Conservation (phyloP, 805 yeast genomes). For the Monosporozyma siamensis region DNA sequence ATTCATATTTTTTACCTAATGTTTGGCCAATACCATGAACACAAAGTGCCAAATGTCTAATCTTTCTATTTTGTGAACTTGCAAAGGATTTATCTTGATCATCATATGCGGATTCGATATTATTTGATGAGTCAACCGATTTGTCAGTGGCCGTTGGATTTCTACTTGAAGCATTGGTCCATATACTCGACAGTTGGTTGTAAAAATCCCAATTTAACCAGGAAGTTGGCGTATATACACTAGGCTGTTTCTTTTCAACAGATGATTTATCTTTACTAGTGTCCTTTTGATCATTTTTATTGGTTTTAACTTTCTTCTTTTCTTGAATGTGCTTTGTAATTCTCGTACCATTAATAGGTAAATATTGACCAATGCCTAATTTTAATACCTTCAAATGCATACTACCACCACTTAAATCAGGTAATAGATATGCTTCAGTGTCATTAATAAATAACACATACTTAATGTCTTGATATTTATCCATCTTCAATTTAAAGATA, state of each 20-base stretch:
- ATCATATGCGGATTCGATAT: constrained; percentile 39
- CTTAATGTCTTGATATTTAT: constrained; percentile 9
- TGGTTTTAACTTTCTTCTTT: not conserved
- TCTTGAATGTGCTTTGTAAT: not conserved
- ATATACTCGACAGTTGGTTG: constrained; percentile 3
- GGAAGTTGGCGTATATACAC: not conserved
- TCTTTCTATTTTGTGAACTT: constrained; percentile 30
- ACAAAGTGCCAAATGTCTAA: constrained; percentile 62
- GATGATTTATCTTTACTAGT: not conserved
- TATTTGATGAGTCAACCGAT: constrained; percentile 18
- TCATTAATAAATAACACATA: constrained; percentile 33
- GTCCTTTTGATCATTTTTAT: not conserved
- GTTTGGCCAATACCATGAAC: constrained; percentile 94
- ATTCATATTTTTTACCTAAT: constrained; percentile 66
- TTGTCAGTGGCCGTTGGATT: no score
- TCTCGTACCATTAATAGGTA: constrained; percentile 38
- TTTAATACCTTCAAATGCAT: constrained; percentile 31
- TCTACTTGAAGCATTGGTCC: constrained; percentile 20
- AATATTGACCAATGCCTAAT: constrained; percentile 26
- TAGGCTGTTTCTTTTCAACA: not conserved
- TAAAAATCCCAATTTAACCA: constrained; percentile 9
- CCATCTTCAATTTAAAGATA: constrained; percentile 3
- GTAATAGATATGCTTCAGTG: constrained; percentile 38
- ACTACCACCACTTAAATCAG: constrained; percentile 36
- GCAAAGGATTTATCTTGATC: constrained; percentile 35